Conservation (phyloP, 2,329 filamentous ascomycete genomes). For the Zalaria sp. region DNA sequence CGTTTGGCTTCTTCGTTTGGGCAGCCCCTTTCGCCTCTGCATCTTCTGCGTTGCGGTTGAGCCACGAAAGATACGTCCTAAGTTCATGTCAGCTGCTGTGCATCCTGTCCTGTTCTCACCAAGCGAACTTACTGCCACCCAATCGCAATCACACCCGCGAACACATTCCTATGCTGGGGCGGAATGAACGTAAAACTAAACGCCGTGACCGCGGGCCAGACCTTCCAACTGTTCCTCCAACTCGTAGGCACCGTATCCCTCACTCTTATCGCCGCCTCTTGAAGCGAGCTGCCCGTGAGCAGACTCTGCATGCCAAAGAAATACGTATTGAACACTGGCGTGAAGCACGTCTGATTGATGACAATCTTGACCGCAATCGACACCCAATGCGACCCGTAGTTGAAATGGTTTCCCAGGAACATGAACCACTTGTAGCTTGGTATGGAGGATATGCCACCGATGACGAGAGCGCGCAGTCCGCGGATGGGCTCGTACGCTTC, state of each 20-base stretch:
- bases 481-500: slow-evolving; percentile 50
- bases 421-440: slow-evolving; percentile 75
- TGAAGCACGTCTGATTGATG: slow-evolving; percentile 69
- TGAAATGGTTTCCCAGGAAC: slow-evolving; percentile 69
- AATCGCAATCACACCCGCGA: slow-evolving; percentile 61
- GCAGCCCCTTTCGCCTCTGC: no score
- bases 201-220: slow-evolving; percentile 80
- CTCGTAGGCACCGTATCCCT: slow-evolving; percentile 62
- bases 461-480: slow-evolving; percentile 57
- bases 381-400: slow-evolving; percentile 58
- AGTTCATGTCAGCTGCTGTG: no score
- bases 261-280: slow-evolving; percentile 56
- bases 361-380: slow-evolving; percentile 64
- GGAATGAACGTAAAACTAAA: slow-evolving; percentile 77
- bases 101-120: no score
- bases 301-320: slow-evolving; percentile 38
- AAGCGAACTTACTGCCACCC: slow-evolving; percentile 53
- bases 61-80: no score
- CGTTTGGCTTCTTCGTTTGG: no score
- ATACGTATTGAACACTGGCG: slow-evolving; percentile 46
- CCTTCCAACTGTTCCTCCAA: slow-evolving; percentile 64
- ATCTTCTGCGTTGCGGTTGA: no score
- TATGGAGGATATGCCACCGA: slow-evolving; percentile 60
- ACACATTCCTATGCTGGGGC: slow-evolving; percentile 65
- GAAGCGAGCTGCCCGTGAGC: slow-evolving; percentile 44